phyloP scores from a whole-genome alignment of 805 yeast genomes.

The Kazachstania psychrophila region DNA sequence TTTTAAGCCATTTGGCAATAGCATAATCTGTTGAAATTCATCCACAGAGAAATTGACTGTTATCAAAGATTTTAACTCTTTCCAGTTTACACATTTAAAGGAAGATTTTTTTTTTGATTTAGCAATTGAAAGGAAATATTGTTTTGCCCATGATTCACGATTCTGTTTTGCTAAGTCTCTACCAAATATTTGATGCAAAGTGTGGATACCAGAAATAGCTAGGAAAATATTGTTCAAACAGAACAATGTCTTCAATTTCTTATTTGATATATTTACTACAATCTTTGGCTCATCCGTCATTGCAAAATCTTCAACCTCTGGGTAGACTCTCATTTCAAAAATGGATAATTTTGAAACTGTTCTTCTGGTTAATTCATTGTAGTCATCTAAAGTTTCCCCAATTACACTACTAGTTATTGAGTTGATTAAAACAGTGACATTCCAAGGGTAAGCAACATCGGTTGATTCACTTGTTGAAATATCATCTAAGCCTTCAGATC shows the following conservation, averaged over 20 bases:
- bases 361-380: slow-evolving; percentile 21
- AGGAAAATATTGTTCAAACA: slow-evolving; percentile 39
- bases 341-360: slow-evolving; percentile 28
- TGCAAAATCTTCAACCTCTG: slow-evolving; percentile 18
- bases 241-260: slow-evolving; percentile 27
- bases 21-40: slow-evolving; percentile 21
- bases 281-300: slow-evolving; percentile 17
- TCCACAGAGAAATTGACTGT: slow-evolving; percentile 18
- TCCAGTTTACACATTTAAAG: slow-evolving; percentile 13
- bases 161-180: slow-evolving; percentile 22
- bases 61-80: slow-evolving; percentile 16
- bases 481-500: slow-evolving; percentile 14
- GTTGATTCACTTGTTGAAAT: slow-evolving; percentile 27
- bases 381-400: slow-evolving; percentile 28
- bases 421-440: slow-evolving; percentile 15
- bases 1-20: slow-evolving; percentile 42
- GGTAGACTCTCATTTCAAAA: slow-evolving; percentile 18
- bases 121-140: slow-evolving; percentile 16
- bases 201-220: slow-evolving; percentile 36
- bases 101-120: slow-evolving; percentile 12
- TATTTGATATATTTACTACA: slow-evolving; percentile 18
- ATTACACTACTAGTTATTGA: slow-evolving; percentile 23
- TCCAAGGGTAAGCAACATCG: slow-evolving; percentile 27
- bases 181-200: slow-evolving; percentile 35
- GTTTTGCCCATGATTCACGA: slow-evolving; percentile 23